phyloP scores from a whole-genome alignment of 169 alveolate species.

The Plasmodium knowlesi region DNA sequence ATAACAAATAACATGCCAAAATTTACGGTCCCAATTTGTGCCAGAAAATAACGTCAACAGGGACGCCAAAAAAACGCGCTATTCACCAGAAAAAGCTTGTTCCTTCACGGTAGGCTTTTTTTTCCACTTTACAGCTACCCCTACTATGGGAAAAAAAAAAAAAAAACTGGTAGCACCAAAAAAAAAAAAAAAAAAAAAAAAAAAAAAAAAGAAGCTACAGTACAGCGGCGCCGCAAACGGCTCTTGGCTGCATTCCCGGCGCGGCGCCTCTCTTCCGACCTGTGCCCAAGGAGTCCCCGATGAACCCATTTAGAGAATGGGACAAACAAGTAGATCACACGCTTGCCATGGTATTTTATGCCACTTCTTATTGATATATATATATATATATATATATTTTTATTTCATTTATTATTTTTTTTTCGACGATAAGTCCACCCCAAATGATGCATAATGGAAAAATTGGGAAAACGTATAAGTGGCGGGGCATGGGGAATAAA shows the following conservation, averaged over 20 bases:
- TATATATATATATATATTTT: too few species aligned
- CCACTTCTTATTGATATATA: not conserved
- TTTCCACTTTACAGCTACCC: not conserved
- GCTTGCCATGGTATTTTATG: not conserved
- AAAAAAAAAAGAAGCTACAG: not conserved
- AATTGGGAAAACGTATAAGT: not conserved
- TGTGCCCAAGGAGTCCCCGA: not conserved
- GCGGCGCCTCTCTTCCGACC: not conserved
- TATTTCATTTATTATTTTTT: not conserved
- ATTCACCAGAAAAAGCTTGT: not conserved
- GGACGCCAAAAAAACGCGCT: not conserved
- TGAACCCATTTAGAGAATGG: not conserved
- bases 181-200: too few species aligned
- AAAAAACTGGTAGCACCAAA: not conserved
- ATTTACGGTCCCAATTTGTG: not conserved
- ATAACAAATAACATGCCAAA: not conserved
- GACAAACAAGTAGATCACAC: not conserved
- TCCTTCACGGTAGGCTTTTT: not conserved
- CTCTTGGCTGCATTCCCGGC: not conserved
- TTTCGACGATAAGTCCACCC: not conserved
- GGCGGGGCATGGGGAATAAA: not conserved
- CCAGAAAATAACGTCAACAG: not conserved
- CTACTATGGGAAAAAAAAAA: not conserved
- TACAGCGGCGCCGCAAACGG: not conserved
- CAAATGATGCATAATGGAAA: not conserved